phyloP scores from a whole-genome alignment of 2,329 filamentous ascomycete genomes.

The Alternaria triticina region DNA sequence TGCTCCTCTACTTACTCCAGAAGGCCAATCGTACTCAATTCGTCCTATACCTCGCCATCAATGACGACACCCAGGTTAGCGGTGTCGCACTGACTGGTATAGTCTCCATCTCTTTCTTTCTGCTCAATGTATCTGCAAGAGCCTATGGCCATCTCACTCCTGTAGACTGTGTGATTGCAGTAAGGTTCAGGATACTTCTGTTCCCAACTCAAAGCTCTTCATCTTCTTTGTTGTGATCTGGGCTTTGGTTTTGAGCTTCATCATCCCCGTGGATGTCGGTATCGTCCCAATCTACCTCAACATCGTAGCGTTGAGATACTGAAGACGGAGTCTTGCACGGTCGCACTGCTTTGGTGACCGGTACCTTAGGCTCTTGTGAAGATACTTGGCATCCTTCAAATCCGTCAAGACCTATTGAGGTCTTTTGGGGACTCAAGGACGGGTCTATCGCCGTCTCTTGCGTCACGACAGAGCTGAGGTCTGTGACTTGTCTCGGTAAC shows the following conservation, averaged over 20 bases:
- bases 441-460: neutral
- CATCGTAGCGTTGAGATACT: neutral
- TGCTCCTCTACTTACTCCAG: neutral
- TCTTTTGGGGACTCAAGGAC: neutral
- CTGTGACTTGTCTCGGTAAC: neutral
- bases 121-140: neutral
- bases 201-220: neutral
- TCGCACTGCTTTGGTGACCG: neutral
- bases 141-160: neutral
- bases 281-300: neutral
- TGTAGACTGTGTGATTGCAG: neutral
- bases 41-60: neutral
- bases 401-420: neutral
- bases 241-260: neutral
- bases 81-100: neutral
- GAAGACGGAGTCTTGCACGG: neutral
- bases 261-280: neutral
- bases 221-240: neutral
- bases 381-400: neutral
- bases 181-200: neutral
- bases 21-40: neutral
- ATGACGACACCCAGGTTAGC: neutral
- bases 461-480: neutral
- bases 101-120: neutral
- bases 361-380: neutral